Conservation (phyloP, 768 basidiomycete species). For the Amanita polypyramis region DNA sequence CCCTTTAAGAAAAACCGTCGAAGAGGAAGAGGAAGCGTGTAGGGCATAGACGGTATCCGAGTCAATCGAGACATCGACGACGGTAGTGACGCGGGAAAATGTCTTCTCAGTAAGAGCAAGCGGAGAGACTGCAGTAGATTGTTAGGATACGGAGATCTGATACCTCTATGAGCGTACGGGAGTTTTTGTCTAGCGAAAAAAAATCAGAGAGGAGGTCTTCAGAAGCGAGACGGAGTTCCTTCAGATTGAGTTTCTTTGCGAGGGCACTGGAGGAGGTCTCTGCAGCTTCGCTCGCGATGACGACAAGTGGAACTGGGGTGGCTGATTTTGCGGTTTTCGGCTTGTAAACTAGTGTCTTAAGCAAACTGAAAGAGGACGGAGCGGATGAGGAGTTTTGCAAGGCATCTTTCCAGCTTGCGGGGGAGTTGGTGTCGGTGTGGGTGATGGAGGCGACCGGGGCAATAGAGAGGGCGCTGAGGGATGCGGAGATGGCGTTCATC, state of each 20-base stretch:
- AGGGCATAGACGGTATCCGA: slow-evolving; percentile 53
- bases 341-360: slow-evolving; percentile 91
- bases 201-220: slow-evolving; percentile 83
- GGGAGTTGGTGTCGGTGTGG: slow-evolving; percentile 59
- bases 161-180: slow-evolving; percentile 42
- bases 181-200: slow-evolving; percentile 77
- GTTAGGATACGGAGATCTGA: not conserved
- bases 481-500: slow-evolving; percentile 26
- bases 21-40: slow-evolving; percentile 58
- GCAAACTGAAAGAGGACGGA: slow-evolving; percentile 56
- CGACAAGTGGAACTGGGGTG: slow-evolving; percentile 74
- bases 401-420: slow-evolving; percentile 67
- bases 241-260: slow-evolving; percentile 71
- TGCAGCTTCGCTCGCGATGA: slow-evolving; percentile 78
- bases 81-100: slow-evolving; percentile 62
- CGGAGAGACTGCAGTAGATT: slow-evolving; percentile 55
- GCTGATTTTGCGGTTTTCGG: slow-evolving; percentile 92
- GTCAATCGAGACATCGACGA: slow-evolving; percentile 75
- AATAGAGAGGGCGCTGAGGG: slow-evolving; percentile 47
- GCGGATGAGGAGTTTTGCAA: slow-evolving; percentile 41
- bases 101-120: slow-evolving; percentile 56
- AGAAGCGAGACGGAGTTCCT: slow-evolving; percentile 78
- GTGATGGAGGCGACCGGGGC: slow-evolving; percentile 37
- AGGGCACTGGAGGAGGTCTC: slow-evolving; percentile 71
- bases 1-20: slow-evolving; percentile 74